Evolutionary conservation across 441 rosid species (phyloP).

Genomic region (Erodium moschatum): DNA sequence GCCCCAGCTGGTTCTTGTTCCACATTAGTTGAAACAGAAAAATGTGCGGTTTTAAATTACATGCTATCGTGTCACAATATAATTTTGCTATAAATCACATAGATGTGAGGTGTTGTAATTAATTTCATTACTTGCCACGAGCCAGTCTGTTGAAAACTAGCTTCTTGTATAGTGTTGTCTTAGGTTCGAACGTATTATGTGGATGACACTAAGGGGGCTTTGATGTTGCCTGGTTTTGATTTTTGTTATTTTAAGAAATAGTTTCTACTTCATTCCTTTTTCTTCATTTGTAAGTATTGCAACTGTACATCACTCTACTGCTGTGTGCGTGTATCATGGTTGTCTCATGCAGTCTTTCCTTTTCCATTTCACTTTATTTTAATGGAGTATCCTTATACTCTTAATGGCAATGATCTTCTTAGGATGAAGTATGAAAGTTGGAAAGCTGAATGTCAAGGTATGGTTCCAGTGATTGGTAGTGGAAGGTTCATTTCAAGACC

Average conservation of each 20-base stretch:
- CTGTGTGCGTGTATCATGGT: not conserved
- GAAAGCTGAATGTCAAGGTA: conserved; percentile 62
- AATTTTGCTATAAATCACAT: conserved; percentile 4
- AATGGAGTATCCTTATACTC: not conserved
- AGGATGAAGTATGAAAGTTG: conserved; percentile 63
- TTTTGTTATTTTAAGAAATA: not conserved
- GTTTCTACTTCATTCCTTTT: not conserved
- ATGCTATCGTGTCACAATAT: not conserved
- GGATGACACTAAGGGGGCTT: not conserved
- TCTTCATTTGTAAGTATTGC: not conserved
- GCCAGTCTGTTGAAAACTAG: not conserved
- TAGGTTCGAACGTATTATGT: not conserved
- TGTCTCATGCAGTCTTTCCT: not conserved
- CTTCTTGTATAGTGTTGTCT: not conserved
- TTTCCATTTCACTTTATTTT: not conserved
- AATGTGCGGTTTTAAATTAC: not conserved
- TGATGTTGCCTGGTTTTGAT: not conserved
- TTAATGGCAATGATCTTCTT: conserved; percentile 2
- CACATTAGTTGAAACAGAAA: not conserved
- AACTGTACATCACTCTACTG: not conserved
- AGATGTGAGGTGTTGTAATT: not conserved
- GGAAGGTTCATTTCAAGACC: conserved; percentile 55
- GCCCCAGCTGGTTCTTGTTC: not conserved
- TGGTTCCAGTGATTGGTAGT: conserved; percentile 71
- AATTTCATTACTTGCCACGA: not conserved